Conservation (phyloP, 768 basidiomycete species). For the Amanita pseudoporphyria region DNA sequence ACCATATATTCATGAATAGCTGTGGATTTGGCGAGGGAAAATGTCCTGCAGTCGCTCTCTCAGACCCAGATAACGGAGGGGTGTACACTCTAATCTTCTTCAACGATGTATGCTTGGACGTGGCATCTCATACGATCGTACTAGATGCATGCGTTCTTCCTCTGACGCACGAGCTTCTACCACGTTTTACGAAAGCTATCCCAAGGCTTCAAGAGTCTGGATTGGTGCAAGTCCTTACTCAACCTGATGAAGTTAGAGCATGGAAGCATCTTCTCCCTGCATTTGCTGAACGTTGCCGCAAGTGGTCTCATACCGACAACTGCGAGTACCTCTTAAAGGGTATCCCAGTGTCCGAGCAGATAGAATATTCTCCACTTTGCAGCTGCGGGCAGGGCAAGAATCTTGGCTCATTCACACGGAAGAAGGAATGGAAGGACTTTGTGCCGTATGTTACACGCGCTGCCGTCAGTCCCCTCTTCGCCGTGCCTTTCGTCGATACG, state of each 20-base stretch:
- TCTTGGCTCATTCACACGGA: conserved; percentile 24
- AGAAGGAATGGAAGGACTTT: conserved; percentile 27
- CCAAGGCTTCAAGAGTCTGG: background rate
- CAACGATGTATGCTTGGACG: conserved; percentile 35
- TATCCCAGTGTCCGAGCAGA: conserved; percentile 30
- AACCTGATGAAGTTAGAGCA: conserved; percentile 25
- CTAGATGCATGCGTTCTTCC: conserved; percentile 40
- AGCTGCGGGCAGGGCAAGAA: conserved; percentile 43
- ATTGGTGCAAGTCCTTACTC: conserved; percentile 13
- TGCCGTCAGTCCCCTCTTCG: conserved; percentile 45
- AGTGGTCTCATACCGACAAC: conserved; percentile 34
- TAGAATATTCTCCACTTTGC: conserved; percentile 35
- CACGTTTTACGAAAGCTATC: background rate
- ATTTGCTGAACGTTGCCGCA: conserved; percentile 42
- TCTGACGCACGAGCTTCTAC: conserved; percentile 12
- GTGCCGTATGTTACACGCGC: conserved; percentile 36
- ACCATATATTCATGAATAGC: conserved; percentile 5
- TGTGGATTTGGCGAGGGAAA: background rate
- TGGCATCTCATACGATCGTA: conserved; percentile 40
- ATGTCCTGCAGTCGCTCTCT: conserved; percentile 14
- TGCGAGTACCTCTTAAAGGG: conserved; percentile 36
- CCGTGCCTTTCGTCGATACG: conserved; percentile 37
- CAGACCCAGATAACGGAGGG: conserved; percentile 12
- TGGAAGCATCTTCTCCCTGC: conserved; percentile 46
- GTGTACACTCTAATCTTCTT: conserved; percentile 37